These are phyloP conservation scores for Graphilbum ipis-grandicollis DNA, from an alignment of 2,329 filamentous ascomycete species.

Conservation along the genomic window DNA sequence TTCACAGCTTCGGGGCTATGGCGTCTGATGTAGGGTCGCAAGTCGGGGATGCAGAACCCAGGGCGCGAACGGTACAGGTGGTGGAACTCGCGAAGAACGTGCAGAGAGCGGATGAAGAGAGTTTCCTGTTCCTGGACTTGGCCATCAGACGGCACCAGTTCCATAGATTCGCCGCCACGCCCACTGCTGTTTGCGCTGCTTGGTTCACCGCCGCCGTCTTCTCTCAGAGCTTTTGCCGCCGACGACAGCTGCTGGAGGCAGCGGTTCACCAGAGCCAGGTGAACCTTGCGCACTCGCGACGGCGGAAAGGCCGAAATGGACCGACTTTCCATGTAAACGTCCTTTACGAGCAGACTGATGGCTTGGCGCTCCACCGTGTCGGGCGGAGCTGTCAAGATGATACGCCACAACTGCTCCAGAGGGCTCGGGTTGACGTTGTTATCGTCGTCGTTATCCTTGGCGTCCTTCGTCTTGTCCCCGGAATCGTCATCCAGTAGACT, in stretches of 20 bases:
- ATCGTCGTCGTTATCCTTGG: conserved; percentile 28
- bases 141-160: conserved; percentile 27
- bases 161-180: conserved; percentile 35
- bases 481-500: conserved; percentile 27
- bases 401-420: conserved; percentile 64
- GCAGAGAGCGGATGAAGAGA: conserved; percentile 50
- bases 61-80: conserved; percentile 44
- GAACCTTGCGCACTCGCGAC: conserved; percentile 35
- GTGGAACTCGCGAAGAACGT: conserved; percentile 51
- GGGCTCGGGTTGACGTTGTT: conserved; percentile 21
- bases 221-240: conserved; percentile 40
- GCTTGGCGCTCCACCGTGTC: conserved; percentile 49
- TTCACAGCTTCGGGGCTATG: conserved; percentile 19
- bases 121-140: conserved; percentile 38
- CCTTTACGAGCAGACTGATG: conserved; percentile 50
- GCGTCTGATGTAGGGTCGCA: conserved; percentile 28
- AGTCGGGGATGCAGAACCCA: conserved; percentile 40
- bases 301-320: conserved; percentile 32
- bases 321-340: conserved; percentile 46
- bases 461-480: conserved; percentile 19
- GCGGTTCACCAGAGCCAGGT: conserved; percentile 53
- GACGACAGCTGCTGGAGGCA: conserved; percentile 54
- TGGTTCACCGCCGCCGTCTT: conserved; percentile 12
- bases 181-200: conserved; percentile 19
- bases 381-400: conserved; percentile 53